Evolutionary conservation across 148 eudicot species (phyloP).

Genomic region (Vaccinium myrtillus): DNA sequence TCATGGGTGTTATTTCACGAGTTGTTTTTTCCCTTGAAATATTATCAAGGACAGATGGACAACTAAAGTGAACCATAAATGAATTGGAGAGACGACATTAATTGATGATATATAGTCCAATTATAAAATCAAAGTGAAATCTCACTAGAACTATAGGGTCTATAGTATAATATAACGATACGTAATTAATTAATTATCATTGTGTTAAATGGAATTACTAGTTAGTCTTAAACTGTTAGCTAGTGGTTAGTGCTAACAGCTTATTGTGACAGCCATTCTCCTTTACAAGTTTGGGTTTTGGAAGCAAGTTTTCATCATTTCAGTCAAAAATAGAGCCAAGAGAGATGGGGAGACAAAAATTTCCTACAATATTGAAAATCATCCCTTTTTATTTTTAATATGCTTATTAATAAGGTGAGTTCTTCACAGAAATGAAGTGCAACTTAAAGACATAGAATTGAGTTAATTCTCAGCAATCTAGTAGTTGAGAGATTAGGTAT

Average conservation of each 20-base stretch:
- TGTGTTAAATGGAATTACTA: neutral
- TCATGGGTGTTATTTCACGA: too few relatives aligned
- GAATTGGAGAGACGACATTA: neutral
- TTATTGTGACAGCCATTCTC: neutral
- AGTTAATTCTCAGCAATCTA: neutral
- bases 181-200: too few relatives aligned
- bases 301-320: constrained; percentile 16
- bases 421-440: neutral
- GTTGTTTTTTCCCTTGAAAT: neutral
- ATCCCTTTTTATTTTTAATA: neutral
- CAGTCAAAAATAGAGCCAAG: neutral
- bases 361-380: neutral
- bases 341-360: neutral
- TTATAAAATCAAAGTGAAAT: neutral
- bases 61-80: neutral
- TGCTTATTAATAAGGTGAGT: neutral
- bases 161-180: neutral
- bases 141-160: neutral
- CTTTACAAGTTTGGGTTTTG: neutral
- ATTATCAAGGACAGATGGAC: neutral
- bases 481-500: constrained; percentile 9
- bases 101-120: neutral
- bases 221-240: neutral
- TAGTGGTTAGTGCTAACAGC: neutral
- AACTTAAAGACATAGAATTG: neutral